phyloP scores from a whole-genome alignment of 495 filamentous ascomycete genomes.

The Tricharina praecox region DNA sequence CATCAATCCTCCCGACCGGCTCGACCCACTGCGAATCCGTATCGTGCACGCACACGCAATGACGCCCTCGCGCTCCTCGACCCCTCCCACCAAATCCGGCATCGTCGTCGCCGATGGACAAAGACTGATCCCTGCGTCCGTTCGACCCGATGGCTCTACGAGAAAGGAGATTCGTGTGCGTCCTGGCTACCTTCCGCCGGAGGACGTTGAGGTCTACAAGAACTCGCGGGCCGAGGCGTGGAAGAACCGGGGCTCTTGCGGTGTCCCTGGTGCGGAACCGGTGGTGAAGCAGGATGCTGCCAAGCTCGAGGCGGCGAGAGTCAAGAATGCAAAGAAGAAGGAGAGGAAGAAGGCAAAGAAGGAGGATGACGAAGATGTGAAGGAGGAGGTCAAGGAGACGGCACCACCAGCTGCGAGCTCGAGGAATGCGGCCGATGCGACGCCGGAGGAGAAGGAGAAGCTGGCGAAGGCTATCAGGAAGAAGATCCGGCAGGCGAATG shows the following conservation, averaged over 20 bases:
- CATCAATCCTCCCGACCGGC: too few relatives aligned
- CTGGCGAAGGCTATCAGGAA: slow-evolving; percentile 87
- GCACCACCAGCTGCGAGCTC: neutral
- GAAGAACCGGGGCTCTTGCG: slow-evolving; percentile 60
- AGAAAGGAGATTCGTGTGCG: slow-evolving; percentile 83
- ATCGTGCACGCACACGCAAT: too few relatives aligned
- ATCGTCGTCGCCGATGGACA: slow-evolving; percentile 67
- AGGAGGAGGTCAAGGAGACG: slow-evolving; percentile 18
- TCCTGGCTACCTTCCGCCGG: slow-evolving; percentile 83
- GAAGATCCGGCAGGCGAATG: slow-evolving; percentile 83
- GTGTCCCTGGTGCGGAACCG: slow-evolving; percentile 64
- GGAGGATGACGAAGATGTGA: slow-evolving; percentile 29
- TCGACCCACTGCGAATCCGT: too few relatives aligned
- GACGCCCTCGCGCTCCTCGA: neutral
- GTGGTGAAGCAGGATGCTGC: slow-evolving; percentile 34
- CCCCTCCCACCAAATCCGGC: slow-evolving; percentile 41
- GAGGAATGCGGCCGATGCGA: slow-evolving; percentile 35
- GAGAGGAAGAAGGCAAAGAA: slow-evolving; percentile 41
- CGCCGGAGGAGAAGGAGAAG: slow-evolving; percentile 77
- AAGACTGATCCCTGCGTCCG: slow-evolving; percentile 72
- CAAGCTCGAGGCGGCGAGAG: slow-evolving; percentile 57
- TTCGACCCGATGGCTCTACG: slow-evolving; percentile 70
- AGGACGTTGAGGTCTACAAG: slow-evolving; percentile 93
- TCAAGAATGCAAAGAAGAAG: slow-evolving; percentile 76
- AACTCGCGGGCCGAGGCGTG: slow-evolving; percentile 76